Evolutionary conservation across 2,329 filamentous ascomycete species (phyloP).

Genomic region (Emydomyces testavorans): DNA sequence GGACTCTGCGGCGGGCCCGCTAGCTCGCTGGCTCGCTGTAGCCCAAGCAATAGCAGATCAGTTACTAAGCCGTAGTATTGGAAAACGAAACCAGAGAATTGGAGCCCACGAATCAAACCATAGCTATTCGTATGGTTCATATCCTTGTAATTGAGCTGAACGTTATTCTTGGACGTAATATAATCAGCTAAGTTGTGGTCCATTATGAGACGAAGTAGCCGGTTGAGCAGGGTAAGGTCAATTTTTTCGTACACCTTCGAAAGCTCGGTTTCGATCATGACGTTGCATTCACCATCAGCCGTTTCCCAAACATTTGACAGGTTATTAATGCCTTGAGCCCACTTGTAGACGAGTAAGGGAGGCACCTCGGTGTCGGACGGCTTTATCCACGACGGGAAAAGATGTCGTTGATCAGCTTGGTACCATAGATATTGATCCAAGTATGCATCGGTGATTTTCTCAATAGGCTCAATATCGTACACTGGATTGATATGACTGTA

Average conservation of each 20-base stretch:
- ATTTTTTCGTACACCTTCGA: conserved; percentile 99
- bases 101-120: conserved; percentile 92
- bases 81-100: conserved; percentile 98
- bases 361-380: conserved; percentile 96
- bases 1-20: conserved; percentile 86
- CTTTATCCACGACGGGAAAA: conserved; percentile 99
- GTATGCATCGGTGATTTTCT: conserved; percentile 98
- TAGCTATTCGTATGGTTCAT: conserved; percentile 99
- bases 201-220: conserved; percentile 89
- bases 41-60: conserved; percentile 78
- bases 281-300: conserved; percentile 88
- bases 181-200: conserved; percentile 98
- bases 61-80: conserved; percentile 96
- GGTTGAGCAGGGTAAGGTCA: conserved; percentile 88
- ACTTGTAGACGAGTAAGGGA: conserved; percentile 89
- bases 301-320: conserved; percentile 90
- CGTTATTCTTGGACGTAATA: conserved; percentile 98
- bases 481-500: conserved; percentile 99
- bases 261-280: conserved; percentile 94
- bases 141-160: conserved; percentile 97
- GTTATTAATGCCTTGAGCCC: conserved; percentile 99
- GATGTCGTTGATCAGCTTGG: conserved; percentile 89
- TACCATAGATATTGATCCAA: conserved; percentile 99
- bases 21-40: conserved; percentile 95
- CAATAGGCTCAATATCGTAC: conserved; percentile 96